Conservation (phyloP, 2,329 filamentous ascomycete species). For the Ceratocystis colombiana region DNA sequence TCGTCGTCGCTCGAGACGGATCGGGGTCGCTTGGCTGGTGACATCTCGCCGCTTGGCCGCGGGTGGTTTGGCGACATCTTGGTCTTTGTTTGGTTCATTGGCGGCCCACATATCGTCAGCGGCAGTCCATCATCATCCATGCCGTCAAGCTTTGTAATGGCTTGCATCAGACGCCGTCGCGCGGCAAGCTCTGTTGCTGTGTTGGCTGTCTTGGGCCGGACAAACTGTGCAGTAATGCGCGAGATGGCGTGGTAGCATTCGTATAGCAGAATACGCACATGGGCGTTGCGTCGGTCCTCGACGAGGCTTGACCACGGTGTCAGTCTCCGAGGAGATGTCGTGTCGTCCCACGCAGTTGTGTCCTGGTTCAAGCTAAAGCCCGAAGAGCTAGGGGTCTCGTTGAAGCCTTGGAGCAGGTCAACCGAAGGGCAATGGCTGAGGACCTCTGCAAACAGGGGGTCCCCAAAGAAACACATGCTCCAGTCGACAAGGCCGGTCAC, state of each 20-base stretch:
- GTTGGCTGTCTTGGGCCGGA: conserved; percentile 41
- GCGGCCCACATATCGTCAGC: not conserved
- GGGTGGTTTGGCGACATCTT: conserved; percentile 26
- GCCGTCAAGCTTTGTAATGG: conserved; percentile 39
- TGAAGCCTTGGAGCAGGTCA: conserved; percentile 42
- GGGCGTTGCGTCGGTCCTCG: conserved; percentile 37
- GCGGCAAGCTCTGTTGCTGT: conserved; percentile 44
- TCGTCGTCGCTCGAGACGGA: conserved; percentile 26
- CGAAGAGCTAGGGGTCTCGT: conserved; percentile 21
- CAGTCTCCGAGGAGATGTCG: not conserved
- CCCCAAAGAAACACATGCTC: conserved; percentile 50
- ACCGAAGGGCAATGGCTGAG: conserved; percentile 39
- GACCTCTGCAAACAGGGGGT: conserved; percentile 44
- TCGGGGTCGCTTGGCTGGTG: conserved; percentile 39
- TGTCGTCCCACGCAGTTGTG: not conserved
- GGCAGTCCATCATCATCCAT: conserved; percentile 22
- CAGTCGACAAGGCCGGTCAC: conserved; percentile 48
- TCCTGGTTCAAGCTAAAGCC: conserved; percentile 32
- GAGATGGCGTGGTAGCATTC: conserved; percentile 47
- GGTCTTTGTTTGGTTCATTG: not conserved
- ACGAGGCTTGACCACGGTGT: conserved; percentile 31
- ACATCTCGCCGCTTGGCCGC: conserved; percentile 36
- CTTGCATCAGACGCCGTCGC: conserved; percentile 41
- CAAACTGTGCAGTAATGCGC: conserved; percentile 46
- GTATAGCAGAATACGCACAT: conserved; percentile 46